phyloP scores from a whole-genome alignment of 352 stramenopile species.

The Phytophthora chlamydospora region DNA sequence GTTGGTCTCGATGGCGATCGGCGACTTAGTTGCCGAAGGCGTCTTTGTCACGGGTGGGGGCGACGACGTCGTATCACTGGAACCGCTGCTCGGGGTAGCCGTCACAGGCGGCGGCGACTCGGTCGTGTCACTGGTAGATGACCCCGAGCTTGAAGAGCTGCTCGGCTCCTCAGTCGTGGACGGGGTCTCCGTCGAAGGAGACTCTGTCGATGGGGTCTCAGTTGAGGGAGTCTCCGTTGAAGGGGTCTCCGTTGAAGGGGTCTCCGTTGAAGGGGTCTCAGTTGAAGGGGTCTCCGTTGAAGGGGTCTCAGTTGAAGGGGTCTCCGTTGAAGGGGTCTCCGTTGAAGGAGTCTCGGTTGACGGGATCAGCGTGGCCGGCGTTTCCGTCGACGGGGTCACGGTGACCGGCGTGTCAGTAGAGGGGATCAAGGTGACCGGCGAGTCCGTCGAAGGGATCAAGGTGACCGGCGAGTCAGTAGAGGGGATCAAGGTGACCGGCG shows the following conservation, averaged over 20 bases:
- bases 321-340: slow-evolving; percentile 7
- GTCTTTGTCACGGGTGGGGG: slow-evolving; percentile 27
- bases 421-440: slow-evolving; percentile 1
- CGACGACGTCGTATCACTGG: slow-evolving; percentile 17
- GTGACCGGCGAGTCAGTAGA: slow-evolving; percentile 23
- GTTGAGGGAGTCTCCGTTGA: slow-evolving; percentile 13
- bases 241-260: slow-evolving; percentile 4
- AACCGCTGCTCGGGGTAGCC: slow-evolving; percentile 7
- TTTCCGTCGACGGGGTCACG: slow-evolving; percentile 6
- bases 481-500: background rate
- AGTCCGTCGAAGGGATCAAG: slow-evolving; percentile 17
- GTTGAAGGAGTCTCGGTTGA: slow-evolving; percentile 5
- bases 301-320: background rate
- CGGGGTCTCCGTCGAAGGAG: slow-evolving; percentile 11
- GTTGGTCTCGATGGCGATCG: slow-evolving; percentile 55
- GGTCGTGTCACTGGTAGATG: slow-evolving; percentile 2
- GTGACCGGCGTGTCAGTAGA: slow-evolving; percentile 11
- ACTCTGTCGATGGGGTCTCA: slow-evolving; percentile 12
- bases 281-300: slow-evolving; percentile 14
- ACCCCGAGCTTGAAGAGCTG: slow-evolving; percentile 12
- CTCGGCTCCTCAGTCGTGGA: slow-evolving; percentile 13
- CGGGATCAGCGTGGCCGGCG: background rate
- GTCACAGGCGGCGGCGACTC: slow-evolving; percentile 31
- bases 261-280: slow-evolving; percentile 11
- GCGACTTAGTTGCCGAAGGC: slow-evolving; percentile 33